Evolutionary conservation across 805 yeast genomes (phyloP).

Genomic region (Pichia nakasei): DNA sequence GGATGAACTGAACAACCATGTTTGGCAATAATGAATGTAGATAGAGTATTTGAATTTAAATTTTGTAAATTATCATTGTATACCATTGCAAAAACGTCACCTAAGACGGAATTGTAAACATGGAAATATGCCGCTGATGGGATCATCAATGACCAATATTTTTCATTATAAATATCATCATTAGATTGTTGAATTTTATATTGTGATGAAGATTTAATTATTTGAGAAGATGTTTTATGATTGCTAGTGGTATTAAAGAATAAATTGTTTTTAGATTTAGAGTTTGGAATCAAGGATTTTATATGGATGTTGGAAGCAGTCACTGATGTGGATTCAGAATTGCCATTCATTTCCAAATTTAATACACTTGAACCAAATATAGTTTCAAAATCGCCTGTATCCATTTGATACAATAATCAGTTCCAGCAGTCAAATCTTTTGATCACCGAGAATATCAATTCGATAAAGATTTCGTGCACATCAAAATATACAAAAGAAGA

Average conservation of each 20-base stretch:
- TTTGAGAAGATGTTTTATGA: not conserved
- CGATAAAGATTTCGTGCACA: too few relatives aligned
- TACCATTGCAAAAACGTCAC: conserved; percentile 41
- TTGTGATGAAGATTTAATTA: conserved; percentile 4
- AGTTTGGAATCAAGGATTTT: conserved; percentile 4
- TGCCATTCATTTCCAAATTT: too few relatives aligned
- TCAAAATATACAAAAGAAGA: too few relatives aligned
- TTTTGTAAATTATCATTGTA: conserved; percentile 36
- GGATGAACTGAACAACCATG: conserved; percentile 59
- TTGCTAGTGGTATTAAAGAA: not conserved
- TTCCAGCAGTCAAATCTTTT: too few relatives aligned
- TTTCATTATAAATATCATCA: conserved; percentile 15
- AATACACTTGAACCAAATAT: not conserved
- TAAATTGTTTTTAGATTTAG: conserved; percentile 6
- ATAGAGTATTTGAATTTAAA: conserved; percentile 20
- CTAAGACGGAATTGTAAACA: conserved; percentile 40
- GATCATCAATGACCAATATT: conserved; percentile 35
- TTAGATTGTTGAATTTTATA: conserved; percentile 2
- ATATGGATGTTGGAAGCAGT: not conserved
- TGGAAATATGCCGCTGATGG: conserved; percentile 44
- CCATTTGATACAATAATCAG: not conserved
- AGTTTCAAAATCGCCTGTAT: too few relatives aligned
- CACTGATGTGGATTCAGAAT: not conserved
- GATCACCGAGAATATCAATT: too few relatives aligned
- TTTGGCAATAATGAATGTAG: conserved; percentile 48